Percentiles rank a stretch among this genome's conserved stretches.
These are phyloP conservation scores for Coprinellus micaceus DNA, from an alignment of 768 basidiomycete species.

Conservation along the genomic window DNA sequence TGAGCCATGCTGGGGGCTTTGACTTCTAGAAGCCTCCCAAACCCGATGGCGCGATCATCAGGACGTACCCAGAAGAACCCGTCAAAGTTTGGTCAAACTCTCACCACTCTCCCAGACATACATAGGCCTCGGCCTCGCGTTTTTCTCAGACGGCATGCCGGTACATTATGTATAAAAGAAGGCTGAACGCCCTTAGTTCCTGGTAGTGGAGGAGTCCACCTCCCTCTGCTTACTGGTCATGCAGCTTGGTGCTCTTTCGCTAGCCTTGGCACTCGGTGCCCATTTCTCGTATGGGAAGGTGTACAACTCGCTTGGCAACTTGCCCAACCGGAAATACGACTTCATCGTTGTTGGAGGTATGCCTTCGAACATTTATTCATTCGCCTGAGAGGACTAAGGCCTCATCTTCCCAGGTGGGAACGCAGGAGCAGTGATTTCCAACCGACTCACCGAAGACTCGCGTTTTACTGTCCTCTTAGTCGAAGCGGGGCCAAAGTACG, in stretches of 20 bases:
- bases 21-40: too few relatives aligned
- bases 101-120: too few relatives aligned
- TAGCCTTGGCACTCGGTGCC: neutral
- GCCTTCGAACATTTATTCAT: constrained; percentile 6
- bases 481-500: constrained; percentile 30
- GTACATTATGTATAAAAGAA: too few relatives aligned
- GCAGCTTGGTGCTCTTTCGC: neutral
- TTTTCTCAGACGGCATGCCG: too few relatives aligned
- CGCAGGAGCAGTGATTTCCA: constrained; percentile 27
- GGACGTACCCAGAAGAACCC: too few relatives aligned
- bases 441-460: constrained; percentile 25
- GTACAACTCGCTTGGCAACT: neutral
- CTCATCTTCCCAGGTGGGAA: constrained; percentile 18
- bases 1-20: too few relatives aligned
- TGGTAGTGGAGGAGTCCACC: too few relatives aligned
- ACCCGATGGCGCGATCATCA: too few relatives aligned
- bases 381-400: neutral
- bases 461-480: constrained; percentile 24
- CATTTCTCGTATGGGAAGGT: neutral
- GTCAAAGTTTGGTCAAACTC: too few relatives aligned
- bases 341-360: constrained; percentile 22
- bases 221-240: too few relatives aligned
- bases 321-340: constrained; percentile 7
- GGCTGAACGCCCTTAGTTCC: too few relatives aligned
- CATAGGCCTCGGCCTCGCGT: too few relatives aligned